phyloP scores from a whole-genome alignment of 1,139 yeast species.

The Diutina siamensis region DNA sequence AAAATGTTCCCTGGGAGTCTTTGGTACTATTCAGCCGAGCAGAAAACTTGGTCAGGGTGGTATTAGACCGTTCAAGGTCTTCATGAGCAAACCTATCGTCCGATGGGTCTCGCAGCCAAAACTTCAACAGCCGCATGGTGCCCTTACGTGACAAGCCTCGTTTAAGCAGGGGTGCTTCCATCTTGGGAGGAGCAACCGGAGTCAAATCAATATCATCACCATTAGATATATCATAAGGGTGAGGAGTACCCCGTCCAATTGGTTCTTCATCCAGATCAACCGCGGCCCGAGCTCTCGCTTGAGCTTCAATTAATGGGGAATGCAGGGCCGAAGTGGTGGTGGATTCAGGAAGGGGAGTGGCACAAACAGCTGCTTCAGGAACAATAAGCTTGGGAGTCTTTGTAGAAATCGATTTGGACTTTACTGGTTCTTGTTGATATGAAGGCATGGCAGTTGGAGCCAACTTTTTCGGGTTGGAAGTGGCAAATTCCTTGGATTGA shows the following conservation, averaged over 20 bases:
- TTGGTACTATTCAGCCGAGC: neutral
- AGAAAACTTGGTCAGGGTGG: neutral
- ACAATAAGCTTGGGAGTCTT: neutral
- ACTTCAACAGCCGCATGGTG: slow-evolving; percentile 2
- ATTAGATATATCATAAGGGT: neutral
- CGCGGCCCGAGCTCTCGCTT: neutral
- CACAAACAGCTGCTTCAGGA: neutral
- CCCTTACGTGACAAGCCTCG: slow-evolving; percentile 2
- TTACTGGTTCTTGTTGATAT: too few relatives aligned
- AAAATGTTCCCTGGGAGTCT: neutral
- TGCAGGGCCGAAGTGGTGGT: neutral
- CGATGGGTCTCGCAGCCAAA: neutral
- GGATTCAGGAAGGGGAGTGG: neutral
- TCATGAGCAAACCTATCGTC: neutral
- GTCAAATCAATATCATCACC: neutral
- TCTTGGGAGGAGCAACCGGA: neutral
- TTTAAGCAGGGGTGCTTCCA: neutral
- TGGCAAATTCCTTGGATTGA: too few relatives aligned
- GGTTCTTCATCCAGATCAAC: slow-evolving; percentile 3
- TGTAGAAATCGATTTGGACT: too few relatives aligned
- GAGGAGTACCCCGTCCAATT: neutral
- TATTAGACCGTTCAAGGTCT: neutral
- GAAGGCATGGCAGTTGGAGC: too few relatives aligned
- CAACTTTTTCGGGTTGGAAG: too few relatives aligned
- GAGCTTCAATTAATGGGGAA: neutral